These are phyloP conservation scores for Aureobasidium zeae DNA, from an alignment of 2,329 filamentous ascomycete genomes.

Conservation along the genomic window DNA sequence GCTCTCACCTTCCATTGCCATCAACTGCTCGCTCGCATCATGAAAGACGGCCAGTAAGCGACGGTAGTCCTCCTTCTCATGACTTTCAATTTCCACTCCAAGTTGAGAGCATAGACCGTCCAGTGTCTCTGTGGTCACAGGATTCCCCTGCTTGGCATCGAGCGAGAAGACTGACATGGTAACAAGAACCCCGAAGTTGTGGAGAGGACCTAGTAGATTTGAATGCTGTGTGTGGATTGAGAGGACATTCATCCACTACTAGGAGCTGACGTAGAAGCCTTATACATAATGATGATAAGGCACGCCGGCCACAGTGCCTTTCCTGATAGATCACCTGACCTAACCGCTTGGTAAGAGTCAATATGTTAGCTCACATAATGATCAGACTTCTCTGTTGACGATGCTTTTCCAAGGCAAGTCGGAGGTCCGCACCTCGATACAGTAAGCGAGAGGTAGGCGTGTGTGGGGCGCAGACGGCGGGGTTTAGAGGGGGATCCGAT, in stretches of 20 bases:
- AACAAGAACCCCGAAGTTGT: neutral
- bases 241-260: no score
- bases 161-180: slow-evolving; percentile 34
- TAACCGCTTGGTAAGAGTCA: no score
- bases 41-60: slow-evolving; percentile 33
- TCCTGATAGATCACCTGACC: no score
- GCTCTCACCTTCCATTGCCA: slow-evolving; percentile 27
- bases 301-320: no score
- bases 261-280: no score
- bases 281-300: no score
- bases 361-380: no score
- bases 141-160: slow-evolving; percentile 26
- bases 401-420: no score
- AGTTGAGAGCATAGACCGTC: slow-evolving; percentile 27
- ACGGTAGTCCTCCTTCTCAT: slow-evolving; percentile 32
- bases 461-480: neutral
- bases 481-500: neutral
- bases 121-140: slow-evolving; percentile 28
- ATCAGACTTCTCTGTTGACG: no score
- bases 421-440: slow-evolving; percentile 1
- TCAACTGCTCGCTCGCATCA: slow-evolving; percentile 31
- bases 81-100: slow-evolving; percentile 27
- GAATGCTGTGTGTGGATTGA: neutral
- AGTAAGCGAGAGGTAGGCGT: no score
- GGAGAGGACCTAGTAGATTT: neutral